phyloP scores from a whole-genome alignment of 495 filamentous ascomycete genomes.

The Cladorrhinum samala region DNA sequence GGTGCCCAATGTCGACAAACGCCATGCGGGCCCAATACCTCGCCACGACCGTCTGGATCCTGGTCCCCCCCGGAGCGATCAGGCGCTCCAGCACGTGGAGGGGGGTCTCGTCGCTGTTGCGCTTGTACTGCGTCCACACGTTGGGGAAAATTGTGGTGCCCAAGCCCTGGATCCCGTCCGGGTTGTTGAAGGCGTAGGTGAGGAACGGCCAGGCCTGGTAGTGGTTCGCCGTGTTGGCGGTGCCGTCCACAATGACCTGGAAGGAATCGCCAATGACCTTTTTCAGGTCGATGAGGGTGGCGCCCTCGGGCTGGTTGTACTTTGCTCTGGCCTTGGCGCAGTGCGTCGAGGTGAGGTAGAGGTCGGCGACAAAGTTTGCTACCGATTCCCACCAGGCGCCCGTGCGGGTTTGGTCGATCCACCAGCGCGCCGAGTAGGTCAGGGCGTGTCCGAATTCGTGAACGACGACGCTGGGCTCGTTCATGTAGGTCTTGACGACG shows the following conservation, averaged over 20 bases:
- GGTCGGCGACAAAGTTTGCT: constrained; percentile 42
- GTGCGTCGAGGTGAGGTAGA: constrained; percentile 33
- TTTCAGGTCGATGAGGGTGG: constrained; percentile 35
- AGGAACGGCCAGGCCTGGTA: constrained; percentile 40
- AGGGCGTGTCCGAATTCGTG: constrained; percentile 44
- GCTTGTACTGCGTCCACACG: constrained; percentile 37
- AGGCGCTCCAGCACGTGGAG: constrained; percentile 36
- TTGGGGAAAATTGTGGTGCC: constrained; percentile 31
- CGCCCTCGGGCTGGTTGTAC: constrained; percentile 28
- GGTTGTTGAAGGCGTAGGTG: constrained; percentile 37
- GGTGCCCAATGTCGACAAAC: constrained; percentile 39
- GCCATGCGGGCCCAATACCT: constrained; percentile 45
- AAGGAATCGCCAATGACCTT: constrained; percentile 38
- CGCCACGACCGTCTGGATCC: constrained; percentile 35
- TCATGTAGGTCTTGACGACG: constrained; percentile 35
- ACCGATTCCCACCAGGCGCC: constrained; percentile 45
- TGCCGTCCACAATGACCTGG: constrained; percentile 41
- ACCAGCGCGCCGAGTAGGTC: constrained; percentile 35
- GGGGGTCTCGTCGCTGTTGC: constrained; percentile 40
- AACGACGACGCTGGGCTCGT: constrained; percentile 31
- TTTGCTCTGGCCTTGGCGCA: constrained; percentile 27
- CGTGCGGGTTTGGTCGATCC: constrained; percentile 38
- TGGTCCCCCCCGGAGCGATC: constrained; percentile 14
- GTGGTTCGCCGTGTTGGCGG: constrained; percentile 22
- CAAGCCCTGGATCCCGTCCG: constrained; percentile 34